Evolutionary conservation across 2,329 filamentous ascomycete genomes (phyloP).

Genomic region (Exophiala spinifera): DNA sequence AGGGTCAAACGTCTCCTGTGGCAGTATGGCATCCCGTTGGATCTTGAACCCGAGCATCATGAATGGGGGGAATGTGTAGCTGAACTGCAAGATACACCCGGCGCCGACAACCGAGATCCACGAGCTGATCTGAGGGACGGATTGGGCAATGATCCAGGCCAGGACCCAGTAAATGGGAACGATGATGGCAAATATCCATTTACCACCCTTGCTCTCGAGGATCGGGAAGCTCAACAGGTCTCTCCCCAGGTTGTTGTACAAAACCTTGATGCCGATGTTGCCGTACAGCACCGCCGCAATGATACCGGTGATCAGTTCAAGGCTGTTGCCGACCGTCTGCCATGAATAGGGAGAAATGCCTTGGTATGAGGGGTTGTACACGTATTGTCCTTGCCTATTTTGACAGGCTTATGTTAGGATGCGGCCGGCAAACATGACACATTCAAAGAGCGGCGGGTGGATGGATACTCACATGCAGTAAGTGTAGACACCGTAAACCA

Average conservation of each 20-base stretch:
- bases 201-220: constrained; percentile 17
- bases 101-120: constrained; percentile 43
- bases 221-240: constrained; percentile 20
- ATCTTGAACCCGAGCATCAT: constrained; percentile 32
- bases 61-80: constrained; percentile 45
- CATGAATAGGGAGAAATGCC: constrained; percentile 40
- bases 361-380: constrained; percentile 42
- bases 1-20: constrained; percentile 28
- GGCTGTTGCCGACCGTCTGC: constrained; percentile 43
- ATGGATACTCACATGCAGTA: constrained; percentile 37
- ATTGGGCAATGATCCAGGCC: constrained; percentile 44
- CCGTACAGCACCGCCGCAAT: constrained; percentile 42
- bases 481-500: constrained; percentile 48
- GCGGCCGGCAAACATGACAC: too few species aligned
- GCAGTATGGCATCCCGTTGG: constrained; percentile 31
- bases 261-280: constrained; percentile 41
- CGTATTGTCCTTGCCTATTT: constrained; percentile 45
- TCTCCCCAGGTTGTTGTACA: constrained; percentile 23
- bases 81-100: constrained; percentile 46
- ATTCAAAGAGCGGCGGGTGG: too few species aligned
- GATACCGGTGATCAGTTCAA: constrained; percentile 38
- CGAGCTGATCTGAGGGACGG: constrained; percentile 43
- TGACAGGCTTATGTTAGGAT: too few species aligned
- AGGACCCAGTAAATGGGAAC: constrained; percentile 46
- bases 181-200: constrained; percentile 21